Evolutionary conservation across 148 eudicot genomes (phyloP).

Genomic region (Spergularia marina): DNA sequence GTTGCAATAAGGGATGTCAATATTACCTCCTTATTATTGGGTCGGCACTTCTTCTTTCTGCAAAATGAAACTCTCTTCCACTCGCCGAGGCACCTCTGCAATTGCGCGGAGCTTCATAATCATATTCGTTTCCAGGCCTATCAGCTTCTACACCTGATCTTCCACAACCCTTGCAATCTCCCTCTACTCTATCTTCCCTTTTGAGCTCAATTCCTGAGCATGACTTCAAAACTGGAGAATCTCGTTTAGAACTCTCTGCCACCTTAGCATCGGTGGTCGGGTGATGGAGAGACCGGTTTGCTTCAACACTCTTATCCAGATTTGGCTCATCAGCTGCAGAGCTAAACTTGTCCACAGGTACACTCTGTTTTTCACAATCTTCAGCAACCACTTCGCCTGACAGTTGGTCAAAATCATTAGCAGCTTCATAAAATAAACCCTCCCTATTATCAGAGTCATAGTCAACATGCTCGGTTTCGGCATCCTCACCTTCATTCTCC

Average conservation of each 20-base stretch:
- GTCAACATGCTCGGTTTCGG: constrained; percentile 53
- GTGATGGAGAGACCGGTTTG: constrained; percentile 13
- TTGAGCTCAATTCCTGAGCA: constrained; percentile 1
- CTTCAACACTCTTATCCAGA: constrained; percentile 15
- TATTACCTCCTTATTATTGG: constrained; percentile 38
- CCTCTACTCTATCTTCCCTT: constrained; percentile 18
- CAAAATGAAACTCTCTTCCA: constrained; percentile 34
- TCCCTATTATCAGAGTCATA: constrained; percentile 52
- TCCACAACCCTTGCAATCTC: constrained; percentile 19
- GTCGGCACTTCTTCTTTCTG: constrained; percentile 31
- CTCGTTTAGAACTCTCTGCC: constrained; percentile 7
- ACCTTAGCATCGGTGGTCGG: constrained; percentile 13
- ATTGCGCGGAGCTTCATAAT: constrained; percentile 15
- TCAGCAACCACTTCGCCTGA: constrained; percentile 38
- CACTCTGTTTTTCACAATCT: constrained; percentile 19
- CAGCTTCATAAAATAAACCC: constrained; percentile 36
- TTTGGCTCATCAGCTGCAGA: constrained; percentile 8
- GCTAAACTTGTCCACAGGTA: neutral
- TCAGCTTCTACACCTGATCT: constrained; percentile 29
- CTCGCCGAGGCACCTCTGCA: constrained; percentile 29
- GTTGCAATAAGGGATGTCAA: neutral
- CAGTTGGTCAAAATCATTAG: constrained; percentile 27
- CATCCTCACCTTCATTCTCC: constrained; percentile 41
- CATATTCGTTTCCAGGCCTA: constrained; percentile 24
- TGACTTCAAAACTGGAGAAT: constrained; percentile 18